Percentiles rank a stretch among this genome's conserved stretches.
These are phyloP conservation scores for Macrotyloma uniflorum DNA, from an alignment of 306 rosid genomes.

Conservation along the genomic window DNA sequence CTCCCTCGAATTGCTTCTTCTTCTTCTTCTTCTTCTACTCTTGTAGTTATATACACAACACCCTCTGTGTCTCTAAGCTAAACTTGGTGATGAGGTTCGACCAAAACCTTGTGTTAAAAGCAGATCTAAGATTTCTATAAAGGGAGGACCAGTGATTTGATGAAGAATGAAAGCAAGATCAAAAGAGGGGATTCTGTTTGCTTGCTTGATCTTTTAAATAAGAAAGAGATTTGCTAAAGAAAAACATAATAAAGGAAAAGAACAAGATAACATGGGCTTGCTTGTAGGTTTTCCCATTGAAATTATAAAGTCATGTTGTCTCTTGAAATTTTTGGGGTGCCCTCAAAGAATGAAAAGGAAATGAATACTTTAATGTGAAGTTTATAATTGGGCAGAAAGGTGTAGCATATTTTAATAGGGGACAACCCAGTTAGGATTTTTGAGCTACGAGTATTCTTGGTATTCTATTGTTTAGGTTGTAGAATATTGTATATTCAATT, in stretches of 20 bases:
- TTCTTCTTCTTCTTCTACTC: background rate
- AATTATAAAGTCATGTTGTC: conserved; percentile 40
- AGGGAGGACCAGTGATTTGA: conserved; percentile 26
- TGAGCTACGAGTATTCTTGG: conserved; percentile 21
- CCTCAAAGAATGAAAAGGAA: background rate
- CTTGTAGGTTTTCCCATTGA: conserved; percentile 46
- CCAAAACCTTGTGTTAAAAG: conserved; percentile 12
- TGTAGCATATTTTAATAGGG: conserved; percentile 15
- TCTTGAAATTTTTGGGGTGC: conserved; percentile 13
- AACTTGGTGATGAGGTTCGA: background rate
- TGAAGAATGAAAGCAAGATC: conserved; percentile 32
- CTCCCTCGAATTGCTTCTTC: background rate
- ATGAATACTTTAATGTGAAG: background rate
- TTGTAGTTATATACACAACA: background rate
- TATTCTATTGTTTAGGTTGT: background rate
- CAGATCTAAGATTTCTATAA: conserved; percentile 45
- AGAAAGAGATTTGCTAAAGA: background rate
- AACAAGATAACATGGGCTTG: conserved; percentile 41
- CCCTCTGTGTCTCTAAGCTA: background rate
- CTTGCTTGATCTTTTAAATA: conserved; percentile 39
- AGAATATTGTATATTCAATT: background rate
- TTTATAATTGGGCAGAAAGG: background rate
- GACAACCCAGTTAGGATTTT: conserved; percentile 19
- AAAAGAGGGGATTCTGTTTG: conserved; percentile 33
- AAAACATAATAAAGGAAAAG: conserved; percentile 4